Base-by-base conservation (phyloP, 805 yeast genomes). In the Suhomyces kilbournensis region DNA sequence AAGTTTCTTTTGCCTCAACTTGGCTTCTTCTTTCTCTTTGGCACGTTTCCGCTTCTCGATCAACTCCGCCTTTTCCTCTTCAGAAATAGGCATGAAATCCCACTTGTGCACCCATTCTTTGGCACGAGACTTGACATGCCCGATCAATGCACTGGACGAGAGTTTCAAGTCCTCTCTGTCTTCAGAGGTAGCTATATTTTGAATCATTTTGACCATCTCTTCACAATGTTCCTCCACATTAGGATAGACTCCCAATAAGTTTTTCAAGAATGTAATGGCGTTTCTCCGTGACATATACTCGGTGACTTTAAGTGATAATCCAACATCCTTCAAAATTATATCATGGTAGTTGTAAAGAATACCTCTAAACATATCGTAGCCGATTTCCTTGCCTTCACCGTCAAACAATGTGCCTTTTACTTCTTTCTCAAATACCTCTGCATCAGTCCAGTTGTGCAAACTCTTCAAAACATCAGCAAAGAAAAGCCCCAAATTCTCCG, bases 261-360 rank as follows among this genome's bases (percentile, higher is more conserved):
- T 83, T 63, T 86, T 89, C 72, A 91, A 72, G 59, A 90, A 82
- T 1, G 88, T 86, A 53, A 91, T 88, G 3, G 90, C 81, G 67
- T 91, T 92, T 51, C 91, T 81, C 49, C 94, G 78, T 2, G 88
- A 84, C 82, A 88, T 86, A 65, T 90, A 92, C 51, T 86, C 86
- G 3, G 71, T 65, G 6, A 80, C 77, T 17, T 65, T 61, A 44
- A 86, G 68, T 3, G 84, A 73, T 1, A 64, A 57, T 8, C 66
- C 57, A 8, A 84, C 56, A 28, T 78, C 80, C 1, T 68, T 65
- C 12, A 83, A 67, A 7, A 88, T 64, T 1, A 63, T 60, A 2
- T 68, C 56, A 61, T 90, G 90, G 80, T 87, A 87, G 7, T 76
- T 73, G 58, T 63, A 85, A 2, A 86, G 57, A 2, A 68, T 56